phyloP scores from a whole-genome alignment of 2,329 filamentous ascomycete genomes.

The Fusarium veterinarium region DNA sequence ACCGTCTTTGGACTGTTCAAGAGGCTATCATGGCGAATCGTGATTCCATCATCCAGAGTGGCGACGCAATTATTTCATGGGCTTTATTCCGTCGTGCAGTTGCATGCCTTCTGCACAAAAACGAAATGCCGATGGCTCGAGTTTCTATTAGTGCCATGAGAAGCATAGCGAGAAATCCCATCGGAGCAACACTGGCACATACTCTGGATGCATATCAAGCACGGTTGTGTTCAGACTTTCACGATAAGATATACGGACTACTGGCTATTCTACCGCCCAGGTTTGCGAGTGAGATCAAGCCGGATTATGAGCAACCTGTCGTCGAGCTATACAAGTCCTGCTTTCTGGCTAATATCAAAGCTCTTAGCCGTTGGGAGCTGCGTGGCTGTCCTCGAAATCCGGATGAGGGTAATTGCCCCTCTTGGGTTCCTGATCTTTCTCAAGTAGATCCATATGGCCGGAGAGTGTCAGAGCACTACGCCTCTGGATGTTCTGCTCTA shows the following conservation, averaged over 20 bases:
- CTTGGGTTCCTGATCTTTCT: not conserved
- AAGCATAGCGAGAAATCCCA: rapidly evolving
- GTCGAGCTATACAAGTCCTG: not conserved
- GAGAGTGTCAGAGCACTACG: rapidly evolving
- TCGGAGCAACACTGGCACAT: not conserved
- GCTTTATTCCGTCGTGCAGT: not conserved
- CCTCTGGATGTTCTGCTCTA: not conserved
- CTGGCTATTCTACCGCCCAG: not conserved
- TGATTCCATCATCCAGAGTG: not conserved
- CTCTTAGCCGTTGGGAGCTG: not conserved
- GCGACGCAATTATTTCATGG: not conserved
- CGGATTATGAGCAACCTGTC: not conserved
- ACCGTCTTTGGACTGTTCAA: not conserved
- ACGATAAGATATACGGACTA: not conserved
- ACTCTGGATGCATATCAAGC: rapidly evolving
- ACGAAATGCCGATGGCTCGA: not conserved
- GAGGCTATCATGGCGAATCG: not conserved
- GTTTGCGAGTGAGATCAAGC: not conserved
- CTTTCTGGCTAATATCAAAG: not conserved
- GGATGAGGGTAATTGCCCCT: not conserved
- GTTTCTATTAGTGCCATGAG: not conserved
- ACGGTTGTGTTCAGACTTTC: not conserved
- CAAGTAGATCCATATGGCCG: rapidly evolving
- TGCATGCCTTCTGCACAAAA: not conserved
- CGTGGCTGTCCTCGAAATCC: not conserved